phyloP scores from a whole-genome alignment of 2,329 filamentous ascomycete genomes.

The Colletotrichum tropicale region DNA sequence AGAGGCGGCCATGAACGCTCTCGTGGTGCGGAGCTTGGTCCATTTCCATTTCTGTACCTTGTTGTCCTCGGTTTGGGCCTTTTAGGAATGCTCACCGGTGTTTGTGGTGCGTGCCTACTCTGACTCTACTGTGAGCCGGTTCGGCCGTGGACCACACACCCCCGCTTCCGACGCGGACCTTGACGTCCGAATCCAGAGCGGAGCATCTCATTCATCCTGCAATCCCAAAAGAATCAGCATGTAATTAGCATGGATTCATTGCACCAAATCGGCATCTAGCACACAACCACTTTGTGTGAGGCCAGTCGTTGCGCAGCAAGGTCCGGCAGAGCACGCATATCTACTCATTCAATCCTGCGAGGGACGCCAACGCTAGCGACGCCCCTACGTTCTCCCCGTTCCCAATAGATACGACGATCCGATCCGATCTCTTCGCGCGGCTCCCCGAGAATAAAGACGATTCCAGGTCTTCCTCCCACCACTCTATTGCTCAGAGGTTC shows the following conservation, averaged over 20 bases:
- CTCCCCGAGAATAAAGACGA: background rate
- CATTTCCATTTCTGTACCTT: background rate
- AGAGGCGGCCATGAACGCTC: background rate
- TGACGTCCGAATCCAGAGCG: too few species aligned
- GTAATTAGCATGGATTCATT: background rate
- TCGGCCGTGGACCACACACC: too few species aligned
- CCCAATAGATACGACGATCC: background rate
- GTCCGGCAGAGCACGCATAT: background rate
- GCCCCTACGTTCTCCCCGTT: background rate
- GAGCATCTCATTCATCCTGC: too few species aligned
- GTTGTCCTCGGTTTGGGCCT: background rate
- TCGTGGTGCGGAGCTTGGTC: background rate
- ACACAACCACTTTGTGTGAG: background rate
- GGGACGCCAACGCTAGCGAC: background rate
- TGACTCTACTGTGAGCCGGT: too few species aligned
- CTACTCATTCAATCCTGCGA: background rate
- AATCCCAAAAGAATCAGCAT: background rate
- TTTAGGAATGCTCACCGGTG: background rate
- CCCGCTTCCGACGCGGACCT: too few species aligned
- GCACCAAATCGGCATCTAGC: background rate
- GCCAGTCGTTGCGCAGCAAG: background rate
- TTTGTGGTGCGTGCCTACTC: background rate
- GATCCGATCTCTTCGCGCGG: background rate
- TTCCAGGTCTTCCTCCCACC: background rate
- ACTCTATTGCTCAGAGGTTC: background rate